Base-by-base conservation (phyloP, 139 green algal species). In the Coccomyxa sp. region DNA sequence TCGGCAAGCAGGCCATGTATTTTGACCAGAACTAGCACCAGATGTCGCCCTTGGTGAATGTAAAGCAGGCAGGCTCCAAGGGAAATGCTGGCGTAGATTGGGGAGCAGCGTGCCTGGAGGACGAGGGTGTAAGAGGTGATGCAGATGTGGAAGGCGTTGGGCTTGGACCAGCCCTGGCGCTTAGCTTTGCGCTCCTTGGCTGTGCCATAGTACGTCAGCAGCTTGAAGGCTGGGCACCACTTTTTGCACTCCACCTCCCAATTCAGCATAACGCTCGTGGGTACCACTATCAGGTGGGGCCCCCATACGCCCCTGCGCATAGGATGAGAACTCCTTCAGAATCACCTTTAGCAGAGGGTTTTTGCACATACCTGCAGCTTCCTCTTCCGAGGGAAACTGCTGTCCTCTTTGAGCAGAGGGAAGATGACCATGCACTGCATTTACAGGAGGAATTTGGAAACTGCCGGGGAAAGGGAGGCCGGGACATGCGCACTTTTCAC, bases 211-310 rank as follows among this genome's bases (percentile, higher is more conserved):
- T 99, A 99, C 79, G 97, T 99, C 13, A 99, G 92, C 83, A 99
- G 89, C 88, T 98, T 98, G 92, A 99, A 99, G 60, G 95, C 97
- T 38, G 97, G 97, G 89, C 95, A 98, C 93, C 94, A 99, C 88
- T 98, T 98, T 84, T 98, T 98, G 92, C 99, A 97, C 93, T 99
- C 97, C 80, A 87, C 98, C 91, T 99, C 97, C 97, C 97, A 99
- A 90, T 99, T 99, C 59, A 99, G 92, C 97, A 99, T 99, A 76
- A 99, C 96, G 11, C 83, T 92, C 14, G 94, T 98, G 77, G 95
- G 95, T 83, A 98, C 97, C 28, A 99, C 97, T 21, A 99, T 94
- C 66, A 99, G 88, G 89, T 99, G 97, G n/a, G 97, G 97, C 17
- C 97, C 97, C 94, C 96, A 99, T 28, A 91, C 92, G 45, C 94